Percentiles rank a stretch among this genome's conserved stretches.
Conservation (phyloP, 371 early-diverging fungal species). For the Apophysomyces variabilis region DNA sequence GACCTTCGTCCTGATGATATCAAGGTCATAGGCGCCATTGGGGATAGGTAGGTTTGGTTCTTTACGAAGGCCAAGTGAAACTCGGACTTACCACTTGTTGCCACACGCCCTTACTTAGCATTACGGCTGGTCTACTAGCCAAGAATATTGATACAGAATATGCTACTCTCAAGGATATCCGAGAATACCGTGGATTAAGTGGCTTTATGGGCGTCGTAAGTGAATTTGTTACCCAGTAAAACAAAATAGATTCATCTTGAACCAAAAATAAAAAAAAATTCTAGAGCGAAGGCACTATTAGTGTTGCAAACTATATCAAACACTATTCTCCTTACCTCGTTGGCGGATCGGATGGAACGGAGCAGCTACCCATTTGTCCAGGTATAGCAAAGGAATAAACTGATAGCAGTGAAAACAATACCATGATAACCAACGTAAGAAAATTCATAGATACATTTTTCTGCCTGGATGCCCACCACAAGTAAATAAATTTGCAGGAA, state of each 20-base stretch:
- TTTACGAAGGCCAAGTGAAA: neutral
- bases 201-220: slow-evolving; percentile 41
- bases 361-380: slow-evolving; percentile 26
- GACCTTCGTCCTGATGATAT: slow-evolving; percentile 26
- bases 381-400: slow-evolving; percentile 19
- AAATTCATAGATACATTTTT: slow-evolving; percentile 32
- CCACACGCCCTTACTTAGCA: slow-evolving; percentile 19
- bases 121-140: slow-evolving; percentile 36
- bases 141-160: slow-evolving; percentile 29
- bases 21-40: slow-evolving; percentile 24
- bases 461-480: slow-evolving; percentile 26
- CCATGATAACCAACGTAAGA: neutral
- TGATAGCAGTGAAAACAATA: neutral
- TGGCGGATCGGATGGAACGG: slow-evolving; percentile 35
- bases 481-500: slow-evolving; percentile 17
- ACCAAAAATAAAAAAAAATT: neutral
- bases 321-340: slow-evolving; percentile 26
- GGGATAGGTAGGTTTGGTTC: slow-evolving; percentile 35
- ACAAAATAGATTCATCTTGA: neutral
- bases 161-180: slow-evolving; percentile 20
- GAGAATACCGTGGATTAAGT: slow-evolving; percentile 39
- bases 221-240: neutral
- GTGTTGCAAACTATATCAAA: slow-evolving; percentile 33
- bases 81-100: neutral
- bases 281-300: slow-evolving; percentile 34